A percentile compares a stretch with the other conserved stretches of the same genome.
Conservation (phyloP, 306 rosid genomes). For the Ormosia semicastrata region DNA sequence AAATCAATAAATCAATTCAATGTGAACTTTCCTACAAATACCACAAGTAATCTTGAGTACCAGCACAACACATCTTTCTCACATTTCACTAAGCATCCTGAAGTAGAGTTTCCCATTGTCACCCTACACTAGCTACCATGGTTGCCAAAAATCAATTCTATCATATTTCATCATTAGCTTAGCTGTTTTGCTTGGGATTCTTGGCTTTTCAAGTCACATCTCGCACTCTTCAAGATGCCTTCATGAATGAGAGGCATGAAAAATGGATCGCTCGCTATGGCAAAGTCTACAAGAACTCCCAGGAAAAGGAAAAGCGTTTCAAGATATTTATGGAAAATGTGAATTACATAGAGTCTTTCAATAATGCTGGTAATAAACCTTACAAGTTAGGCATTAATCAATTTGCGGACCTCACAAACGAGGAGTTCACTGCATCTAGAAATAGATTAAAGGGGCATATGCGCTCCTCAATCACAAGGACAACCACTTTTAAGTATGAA, state of each 20-base stretch:
- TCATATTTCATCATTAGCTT: slow-evolving; percentile 14
- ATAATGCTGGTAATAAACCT: slow-evolving; percentile 21
- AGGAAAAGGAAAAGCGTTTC: slow-evolving; percentile 30
- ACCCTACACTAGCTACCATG: slow-evolving; percentile 15
- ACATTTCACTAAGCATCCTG: not conserved
- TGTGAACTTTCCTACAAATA: slow-evolving; percentile 14
- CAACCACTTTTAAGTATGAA: slow-evolving; percentile 37
- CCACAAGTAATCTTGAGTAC: not conserved
- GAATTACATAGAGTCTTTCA: slow-evolving; percentile 31
- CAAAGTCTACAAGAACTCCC: not conserved
- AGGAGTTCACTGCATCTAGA: slow-evolving; percentile 43
- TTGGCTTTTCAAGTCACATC: slow-evolving; percentile 29
- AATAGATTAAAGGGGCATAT: slow-evolving; percentile 44
- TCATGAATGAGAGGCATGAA: slow-evolving; percentile 33
- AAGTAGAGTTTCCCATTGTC: not conserved
- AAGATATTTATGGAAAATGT: slow-evolving; percentile 33
- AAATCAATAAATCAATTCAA: too few species aligned
- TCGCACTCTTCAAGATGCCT: slow-evolving; percentile 36
- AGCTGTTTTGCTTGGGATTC: slow-evolving; percentile 30
- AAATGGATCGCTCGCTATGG: slow-evolving; percentile 41
- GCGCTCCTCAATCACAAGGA: slow-evolving; percentile 23
- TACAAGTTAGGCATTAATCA: slow-evolving; percentile 37
- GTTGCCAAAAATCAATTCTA: not conserved
- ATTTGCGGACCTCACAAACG: slow-evolving; percentile 47
- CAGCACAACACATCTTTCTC: not conserved